These are phyloP conservation scores for Trifolium dubium DNA, from an alignment of 306 rosid species.

Conservation along the genomic window DNA sequence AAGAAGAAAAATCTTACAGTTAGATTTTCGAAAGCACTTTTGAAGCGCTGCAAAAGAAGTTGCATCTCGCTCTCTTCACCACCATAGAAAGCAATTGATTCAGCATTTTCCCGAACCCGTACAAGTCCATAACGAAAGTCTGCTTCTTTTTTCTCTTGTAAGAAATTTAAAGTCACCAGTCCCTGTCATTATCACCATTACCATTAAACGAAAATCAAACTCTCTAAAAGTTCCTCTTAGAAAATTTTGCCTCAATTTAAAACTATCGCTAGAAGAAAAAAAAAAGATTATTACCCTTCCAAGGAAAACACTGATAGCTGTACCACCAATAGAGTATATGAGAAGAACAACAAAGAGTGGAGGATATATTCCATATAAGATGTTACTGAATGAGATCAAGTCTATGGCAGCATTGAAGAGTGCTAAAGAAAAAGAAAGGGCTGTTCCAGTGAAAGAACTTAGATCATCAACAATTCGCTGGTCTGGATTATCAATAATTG, in stretches of 20 bases:
- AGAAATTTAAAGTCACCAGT: conserved; percentile 79
- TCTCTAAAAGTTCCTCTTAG: conserved; percentile 16
- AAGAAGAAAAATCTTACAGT: conserved; percentile 57
- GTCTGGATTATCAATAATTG: conserved; percentile 94
- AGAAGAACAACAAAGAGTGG: conserved; percentile 88
- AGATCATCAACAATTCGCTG: conserved; percentile 97
- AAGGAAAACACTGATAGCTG: conserved; percentile 82
- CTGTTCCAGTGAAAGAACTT: conserved; percentile 88
- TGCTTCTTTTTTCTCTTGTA: conserved; percentile 99
- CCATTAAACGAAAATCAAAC: conserved; percentile 22
- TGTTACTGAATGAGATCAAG: conserved; percentile 92
- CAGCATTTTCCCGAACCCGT: conserved; percentile 94
- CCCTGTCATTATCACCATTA: conserved; percentile 58
- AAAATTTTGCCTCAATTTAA: conserved; percentile 13
- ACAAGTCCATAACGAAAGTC: conserved; percentile 99
- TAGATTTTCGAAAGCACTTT: conserved; percentile 89
- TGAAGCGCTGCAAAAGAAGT: conserved; percentile 90
- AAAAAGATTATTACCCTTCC: conserved; percentile 71
- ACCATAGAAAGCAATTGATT: conserved; percentile 93
- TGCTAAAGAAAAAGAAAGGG: conserved; percentile 78
- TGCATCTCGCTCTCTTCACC: conserved; percentile 93
- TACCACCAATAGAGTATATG: conserved; percentile 88
- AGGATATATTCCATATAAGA: conserved; percentile 90
- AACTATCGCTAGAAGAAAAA: conserved; percentile 14
- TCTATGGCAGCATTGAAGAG: conserved; percentile 86